Conservation (phyloP, 371 early-diverging fungal species). For the Actinomortierella wolfii region DNA sequence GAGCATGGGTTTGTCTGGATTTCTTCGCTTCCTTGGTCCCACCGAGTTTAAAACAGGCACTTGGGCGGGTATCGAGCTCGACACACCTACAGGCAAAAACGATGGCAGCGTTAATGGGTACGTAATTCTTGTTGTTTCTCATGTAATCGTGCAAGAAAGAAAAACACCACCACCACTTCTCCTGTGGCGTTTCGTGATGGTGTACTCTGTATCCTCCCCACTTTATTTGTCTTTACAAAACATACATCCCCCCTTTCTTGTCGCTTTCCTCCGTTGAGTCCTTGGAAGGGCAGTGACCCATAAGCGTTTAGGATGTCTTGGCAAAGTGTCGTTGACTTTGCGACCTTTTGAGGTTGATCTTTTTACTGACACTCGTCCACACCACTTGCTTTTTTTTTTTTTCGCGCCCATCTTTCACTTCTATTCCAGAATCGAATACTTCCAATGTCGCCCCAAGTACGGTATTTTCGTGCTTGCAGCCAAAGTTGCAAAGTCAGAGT, state of each 20-base stretch:
- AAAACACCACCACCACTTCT: too few relatives aligned
- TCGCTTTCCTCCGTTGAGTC: background rate
- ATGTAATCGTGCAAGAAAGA: too few relatives aligned
- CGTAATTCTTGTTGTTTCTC: constrained; percentile 11
- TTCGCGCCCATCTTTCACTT: constrained; percentile 6
- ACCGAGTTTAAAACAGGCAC: constrained; percentile 71
- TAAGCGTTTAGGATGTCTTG: background rate
- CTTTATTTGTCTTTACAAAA: too few relatives aligned
- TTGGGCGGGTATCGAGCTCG: constrained; percentile 86
- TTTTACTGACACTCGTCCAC: background rate
- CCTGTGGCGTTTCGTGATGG: too few relatives aligned
- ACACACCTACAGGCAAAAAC: constrained; percentile 81
- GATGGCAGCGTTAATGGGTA: constrained; percentile 79
- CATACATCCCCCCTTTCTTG: background rate
- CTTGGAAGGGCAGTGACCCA: background rate
- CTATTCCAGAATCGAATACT: constrained; percentile 62
- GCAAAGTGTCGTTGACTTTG: background rate
- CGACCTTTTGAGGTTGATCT: constrained; percentile 3
- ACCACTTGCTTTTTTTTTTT: constrained; percentile 6
- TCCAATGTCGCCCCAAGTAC: constrained; percentile 66
- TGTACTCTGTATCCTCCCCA: too few relatives aligned
- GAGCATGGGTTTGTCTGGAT: constrained; percentile 70
- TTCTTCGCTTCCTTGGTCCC: constrained; percentile 74
- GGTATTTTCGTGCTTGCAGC: constrained; percentile 74
- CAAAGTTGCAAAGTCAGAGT: constrained; percentile 58